phyloP scores from a whole-genome alignment of 2,329 filamentous ascomycete species.

The Pseudocercospora macadamiae region DNA sequence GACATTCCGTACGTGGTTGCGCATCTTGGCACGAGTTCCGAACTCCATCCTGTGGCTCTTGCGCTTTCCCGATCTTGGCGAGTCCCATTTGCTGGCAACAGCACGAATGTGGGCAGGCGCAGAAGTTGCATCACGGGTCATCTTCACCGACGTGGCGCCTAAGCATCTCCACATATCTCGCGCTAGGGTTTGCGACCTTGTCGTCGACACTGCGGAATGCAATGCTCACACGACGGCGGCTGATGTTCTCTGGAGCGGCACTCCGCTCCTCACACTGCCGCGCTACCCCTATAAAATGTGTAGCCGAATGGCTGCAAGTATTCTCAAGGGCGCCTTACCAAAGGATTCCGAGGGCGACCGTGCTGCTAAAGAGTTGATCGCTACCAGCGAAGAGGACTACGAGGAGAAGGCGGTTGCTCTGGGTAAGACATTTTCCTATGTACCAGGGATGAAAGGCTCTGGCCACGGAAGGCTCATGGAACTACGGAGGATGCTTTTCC shows the following conservation, averaged over 20 bases:
- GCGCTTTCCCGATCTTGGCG: constrained; percentile 92
- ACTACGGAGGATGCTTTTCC: constrained; percentile 78
- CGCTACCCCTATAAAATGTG: constrained; percentile 99
- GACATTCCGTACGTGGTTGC: constrained; percentile 92
- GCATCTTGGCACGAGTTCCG: constrained; percentile 81
- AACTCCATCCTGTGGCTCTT: constrained; percentile 93
- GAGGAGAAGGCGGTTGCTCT: constrained; percentile 75
- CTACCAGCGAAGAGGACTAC: constrained; percentile 77
- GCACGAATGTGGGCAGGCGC: constrained; percentile 81
- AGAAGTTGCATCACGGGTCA: constrained; percentile 81
- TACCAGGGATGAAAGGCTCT: constrained; percentile 35
- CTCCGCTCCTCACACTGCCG: constrained; percentile 85
- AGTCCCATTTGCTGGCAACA: constrained; percentile 79
- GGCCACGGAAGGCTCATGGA: constrained; percentile 70
- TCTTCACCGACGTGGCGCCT: constrained; percentile 95
- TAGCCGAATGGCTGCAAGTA: constrained; percentile 94
- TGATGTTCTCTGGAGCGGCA: constrained; percentile 94
- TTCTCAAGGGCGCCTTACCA: constrained; percentile 85
- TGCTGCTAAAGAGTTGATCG: constrained; percentile 76
- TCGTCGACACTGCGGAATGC: constrained; percentile 95
- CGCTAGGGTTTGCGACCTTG: constrained; percentile 88
- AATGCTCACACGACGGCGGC: constrained; percentile 98
- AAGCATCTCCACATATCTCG: constrained; percentile 93
- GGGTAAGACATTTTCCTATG: constrained; percentile 66
- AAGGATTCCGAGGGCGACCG: constrained; percentile 65